Percentiles rank a stretch among this genome's conserved stretches.
Conservation (phyloP, 768 basidiomycete genomes). For the Fomitopsis serialis region DNA sequence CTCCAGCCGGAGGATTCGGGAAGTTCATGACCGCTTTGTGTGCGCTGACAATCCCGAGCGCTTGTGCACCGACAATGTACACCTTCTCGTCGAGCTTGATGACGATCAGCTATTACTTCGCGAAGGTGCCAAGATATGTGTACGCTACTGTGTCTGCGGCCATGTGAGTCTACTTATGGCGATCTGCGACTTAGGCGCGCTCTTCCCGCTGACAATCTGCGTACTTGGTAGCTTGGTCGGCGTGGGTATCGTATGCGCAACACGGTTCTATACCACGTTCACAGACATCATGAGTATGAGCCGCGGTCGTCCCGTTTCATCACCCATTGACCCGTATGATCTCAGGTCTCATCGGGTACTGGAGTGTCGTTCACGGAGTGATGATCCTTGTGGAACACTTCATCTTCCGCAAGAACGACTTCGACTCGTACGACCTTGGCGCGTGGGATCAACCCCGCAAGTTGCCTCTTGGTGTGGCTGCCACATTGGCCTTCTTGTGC, state of each 20-base stretch:
- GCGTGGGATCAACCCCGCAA: conserved; percentile 29
- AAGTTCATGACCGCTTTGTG: conserved; percentile 44
- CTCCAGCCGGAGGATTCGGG: conserved; percentile 38
- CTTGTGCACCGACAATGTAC: conserved; percentile 57
- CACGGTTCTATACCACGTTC: conserved; percentile 39
- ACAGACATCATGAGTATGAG: conserved; percentile 34
- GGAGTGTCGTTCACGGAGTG: conserved; percentile 30
- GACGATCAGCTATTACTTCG: conserved; percentile 29
- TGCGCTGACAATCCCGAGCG: conserved; percentile 48
- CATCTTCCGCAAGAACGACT: conserved; percentile 33
- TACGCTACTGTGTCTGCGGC: conserved; percentile 40
- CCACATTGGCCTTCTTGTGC: conserved; percentile 33
- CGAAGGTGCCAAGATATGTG: conserved; percentile 39
- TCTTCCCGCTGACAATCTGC: neutral
- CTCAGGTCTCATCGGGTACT: conserved; percentile 41
- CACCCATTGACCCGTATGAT: neutral
- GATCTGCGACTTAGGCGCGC: neutral
- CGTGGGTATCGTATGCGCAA: conserved; percentile 41
- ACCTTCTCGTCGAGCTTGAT: conserved; percentile 43
- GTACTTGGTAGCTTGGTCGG: conserved; percentile 33
- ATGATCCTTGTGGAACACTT: conserved; percentile 41
- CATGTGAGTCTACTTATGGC: conserved; percentile 27
- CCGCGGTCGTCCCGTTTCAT: neutral
- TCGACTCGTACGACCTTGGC: conserved; percentile 30
- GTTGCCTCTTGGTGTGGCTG: conserved; percentile 39